Percentiles rank a stretch among this genome's conserved stretches.
These are phyloP conservation scores for Nannizziopsis barbatae DNA, from an alignment of 2,329 filamentous ascomycete species.

Conservation along the genomic window DNA sequence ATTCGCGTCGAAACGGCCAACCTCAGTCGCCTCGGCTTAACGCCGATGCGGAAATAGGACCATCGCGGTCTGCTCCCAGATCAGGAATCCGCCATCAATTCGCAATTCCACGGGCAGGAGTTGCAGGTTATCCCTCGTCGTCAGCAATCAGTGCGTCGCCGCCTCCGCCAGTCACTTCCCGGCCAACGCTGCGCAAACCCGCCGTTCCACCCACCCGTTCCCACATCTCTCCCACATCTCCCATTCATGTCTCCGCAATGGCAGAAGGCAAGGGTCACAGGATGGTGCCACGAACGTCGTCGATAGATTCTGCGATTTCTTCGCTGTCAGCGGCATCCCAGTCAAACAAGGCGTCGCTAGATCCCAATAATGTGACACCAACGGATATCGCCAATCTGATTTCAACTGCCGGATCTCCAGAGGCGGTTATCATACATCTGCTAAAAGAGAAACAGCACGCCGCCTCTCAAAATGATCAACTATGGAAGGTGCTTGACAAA, in stretches of 20 bases:
- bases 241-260: constrained; percentile 10
- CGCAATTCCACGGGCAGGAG: constrained; percentile 1
- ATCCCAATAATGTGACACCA: constrained; percentile 46
- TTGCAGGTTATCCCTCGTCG: neutral
- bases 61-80: neutral
- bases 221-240: constrained; percentile 20
- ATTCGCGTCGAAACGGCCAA: constrained; percentile 1
- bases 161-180: neutral
- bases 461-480: constrained; percentile 75
- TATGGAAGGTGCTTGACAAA: constrained; percentile 95
- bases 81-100: neutral
- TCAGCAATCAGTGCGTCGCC: constrained; percentile 1
- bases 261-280: constrained; percentile 15
- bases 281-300: constrained; percentile 59
- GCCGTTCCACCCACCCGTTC: constrained; percentile 20
- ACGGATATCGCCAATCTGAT: constrained; percentile 71
- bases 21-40: neutral
- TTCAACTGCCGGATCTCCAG: constrained; percentile 72
- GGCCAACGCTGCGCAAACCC: neutral
- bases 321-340: constrained; percentile 53
- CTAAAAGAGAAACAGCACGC: constrained; percentile 85
- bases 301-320: constrained; percentile 88
- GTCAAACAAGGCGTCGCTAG: constrained; percentile 48
- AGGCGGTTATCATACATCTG: constrained; percentile 77
- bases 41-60: neutral